Percentiles rank a stretch among this genome's conserved stretches.
phyloP scores from a whole-genome alignment of 176 grass and related monocot species.

The Sorghum bicolor region Sorghum_bicolor_NCBIv3 NC_012873.2:6436001-6436500 shows the following conservation, averaged over 20 bases:
- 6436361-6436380: conserved; percentile 67
- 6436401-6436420: conserved; percentile 49
- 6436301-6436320: conserved; percentile 35
- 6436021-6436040: background rate
- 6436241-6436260: conserved; percentile 48
- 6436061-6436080: background rate
- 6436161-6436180: conserved; percentile 27
- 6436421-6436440: conserved; percentile 79
- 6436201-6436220: conserved; percentile 68
- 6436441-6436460: conserved; percentile 78
- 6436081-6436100: background rate
- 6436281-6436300: conserved; percentile 49
- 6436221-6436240: conserved; percentile 59
- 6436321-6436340: conserved; percentile 51
- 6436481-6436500: conserved; percentile 77
- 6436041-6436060: no score
- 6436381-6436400: conserved; percentile 51
- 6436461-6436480: conserved; percentile 60
- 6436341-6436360: conserved; percentile 47
- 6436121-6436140: conserved; percentile 12
- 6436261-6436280: conserved; percentile 44
- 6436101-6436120: background rate
- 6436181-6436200: conserved; percentile 45
- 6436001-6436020: background rate
- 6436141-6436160: background rate